Evolutionary conservation across 2,329 filamentous ascomycete genomes (phyloP).

Genomic region (Penicillium sp.): DNA sequence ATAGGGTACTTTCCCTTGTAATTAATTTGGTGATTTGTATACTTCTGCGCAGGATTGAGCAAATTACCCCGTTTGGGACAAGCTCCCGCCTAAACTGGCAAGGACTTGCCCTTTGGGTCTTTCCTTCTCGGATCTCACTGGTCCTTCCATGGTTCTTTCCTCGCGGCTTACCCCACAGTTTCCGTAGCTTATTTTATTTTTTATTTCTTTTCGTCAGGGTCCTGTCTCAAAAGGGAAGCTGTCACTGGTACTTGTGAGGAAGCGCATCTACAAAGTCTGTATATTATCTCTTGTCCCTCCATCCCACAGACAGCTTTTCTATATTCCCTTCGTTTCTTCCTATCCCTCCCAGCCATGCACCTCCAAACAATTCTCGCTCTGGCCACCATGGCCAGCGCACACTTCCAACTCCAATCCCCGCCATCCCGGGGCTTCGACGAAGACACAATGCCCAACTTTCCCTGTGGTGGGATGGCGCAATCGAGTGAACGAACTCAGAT

Average conservation of each 20-base stretch:
- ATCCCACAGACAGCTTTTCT: too few species aligned
- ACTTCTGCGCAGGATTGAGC: background rate
- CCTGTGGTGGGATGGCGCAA: slow-evolving; percentile 57
- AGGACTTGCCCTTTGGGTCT: background rate
- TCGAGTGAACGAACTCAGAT: slow-evolving; percentile 53
- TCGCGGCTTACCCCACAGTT: slow-evolving; percentile 2
- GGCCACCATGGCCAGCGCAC: slow-evolving; percentile 54
- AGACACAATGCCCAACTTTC: slow-evolving; percentile 51
- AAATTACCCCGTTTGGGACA: background rate
- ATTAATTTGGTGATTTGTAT: background rate
- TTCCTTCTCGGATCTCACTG: background rate
- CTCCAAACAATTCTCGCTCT: slow-evolving; percentile 37
- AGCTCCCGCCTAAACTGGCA: too few species aligned
- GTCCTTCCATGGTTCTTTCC: background rate
- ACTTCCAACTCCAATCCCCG: slow-evolving; percentile 62
- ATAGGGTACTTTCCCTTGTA: too few species aligned
- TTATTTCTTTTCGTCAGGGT: background rate
- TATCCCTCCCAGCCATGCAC: background rate
- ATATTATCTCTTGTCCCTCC: too few species aligned
- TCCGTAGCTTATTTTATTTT: background rate
- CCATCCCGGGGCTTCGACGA: slow-evolving; percentile 54
- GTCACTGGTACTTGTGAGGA: background rate
- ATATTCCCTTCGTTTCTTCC: too few species aligned
- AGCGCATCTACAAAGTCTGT: background rate
- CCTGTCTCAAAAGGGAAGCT: background rate